phyloP scores from a whole-genome alignment of 768 basidiomycete genomes.

The Collybiopsis luxurians region DNA sequence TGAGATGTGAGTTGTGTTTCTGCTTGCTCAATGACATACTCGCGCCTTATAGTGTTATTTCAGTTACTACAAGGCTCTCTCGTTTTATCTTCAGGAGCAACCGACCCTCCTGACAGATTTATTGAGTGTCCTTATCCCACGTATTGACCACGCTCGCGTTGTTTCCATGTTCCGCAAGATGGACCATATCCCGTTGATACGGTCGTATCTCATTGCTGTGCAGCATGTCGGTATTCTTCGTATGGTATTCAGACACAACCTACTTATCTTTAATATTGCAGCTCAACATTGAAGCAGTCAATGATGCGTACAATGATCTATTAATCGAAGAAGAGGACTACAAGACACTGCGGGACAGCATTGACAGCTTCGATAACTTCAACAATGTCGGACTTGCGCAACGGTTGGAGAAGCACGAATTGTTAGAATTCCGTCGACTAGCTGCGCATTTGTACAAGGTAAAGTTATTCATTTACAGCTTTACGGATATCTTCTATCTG shows the following conservation, averaged over 20 bases:
- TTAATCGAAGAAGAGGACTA: conserved; percentile 99
- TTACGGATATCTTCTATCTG: not conserved
- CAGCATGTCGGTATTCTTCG: conserved; percentile 59
- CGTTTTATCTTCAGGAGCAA: conserved; percentile 93
- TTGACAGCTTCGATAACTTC: conserved; percentile 98
- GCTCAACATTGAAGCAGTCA: conserved; percentile 96
- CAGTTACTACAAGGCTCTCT: conserved; percentile 93
- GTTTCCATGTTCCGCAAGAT: conserved; percentile 94
- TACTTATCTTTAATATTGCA: conserved; percentile 28
- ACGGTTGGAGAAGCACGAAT: conserved; percentile 83
- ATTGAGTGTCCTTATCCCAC: conserved; percentile 86
- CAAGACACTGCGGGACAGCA: conserved; percentile 95
- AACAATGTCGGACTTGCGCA: conserved; percentile 86
- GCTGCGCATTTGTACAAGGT: conserved; percentile 97
- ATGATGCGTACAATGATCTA: conserved; percentile 97
- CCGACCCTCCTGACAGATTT: conserved; percentile 93
- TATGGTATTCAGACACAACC: not conserved
- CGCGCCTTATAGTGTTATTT: not conserved
- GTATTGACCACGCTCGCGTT: conserved; percentile 93
- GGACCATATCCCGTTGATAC: conserved; percentile 94
- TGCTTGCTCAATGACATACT: not conserved
- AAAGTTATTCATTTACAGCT: conserved; percentile 1
- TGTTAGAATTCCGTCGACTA: conserved; percentile 92
- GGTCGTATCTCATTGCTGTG: conserved; percentile 94
- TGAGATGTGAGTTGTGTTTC: conserved; percentile 68